Base-by-base conservation (phyloP, 305 asterid genomes). In the Solanum chacoense region DNA sequence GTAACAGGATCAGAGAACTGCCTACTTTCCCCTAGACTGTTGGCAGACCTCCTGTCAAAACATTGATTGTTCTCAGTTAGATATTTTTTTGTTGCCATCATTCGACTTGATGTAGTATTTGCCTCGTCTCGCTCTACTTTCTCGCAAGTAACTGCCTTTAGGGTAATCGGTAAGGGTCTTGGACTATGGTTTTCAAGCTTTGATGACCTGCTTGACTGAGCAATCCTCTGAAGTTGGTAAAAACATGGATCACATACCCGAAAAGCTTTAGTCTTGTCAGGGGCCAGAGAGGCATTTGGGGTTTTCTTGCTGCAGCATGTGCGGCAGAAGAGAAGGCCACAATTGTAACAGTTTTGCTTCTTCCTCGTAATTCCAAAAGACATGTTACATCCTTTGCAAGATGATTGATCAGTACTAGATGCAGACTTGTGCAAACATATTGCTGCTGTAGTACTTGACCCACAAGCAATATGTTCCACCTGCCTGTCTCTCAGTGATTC, bases 281-380 rank as follows among this genome's bases (percentile, higher is more conserved):
- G 94, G 29, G 95, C 95, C 22, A 91, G 88, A 84, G 94, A 90
- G 37, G 95, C 93, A 59, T 92, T 93, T 67, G 88, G 83, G 31
- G 88, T 90, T 90, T 93, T 93, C 87, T 90, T 92, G 88, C 90
- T 88, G 89, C 93, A 90, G 86, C 95, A 93, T 12, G 89, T 83
- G 71, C 91, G 93, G 77, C 95, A 93, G 83, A 90, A 91, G 38
- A 91, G 87, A 88, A 90, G 92, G 69, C 95, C 95, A 10, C 95
- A 93, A 29, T 93, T 92, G 85, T 93, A 92, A 90, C 95, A 93
- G 86, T 93, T 92, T 29, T 93, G 94, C 55, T 93, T 93, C 90
- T 93, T 93, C 89, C 91, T 91, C 6, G 94, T 89, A 55, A 93
- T 91, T 87, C 94, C 92, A 72, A 92, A 93, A 76, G 90, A 79